Conservation (phyloP, 2,329 filamentous ascomycete genomes). For the Beauveria varroae region DNA sequence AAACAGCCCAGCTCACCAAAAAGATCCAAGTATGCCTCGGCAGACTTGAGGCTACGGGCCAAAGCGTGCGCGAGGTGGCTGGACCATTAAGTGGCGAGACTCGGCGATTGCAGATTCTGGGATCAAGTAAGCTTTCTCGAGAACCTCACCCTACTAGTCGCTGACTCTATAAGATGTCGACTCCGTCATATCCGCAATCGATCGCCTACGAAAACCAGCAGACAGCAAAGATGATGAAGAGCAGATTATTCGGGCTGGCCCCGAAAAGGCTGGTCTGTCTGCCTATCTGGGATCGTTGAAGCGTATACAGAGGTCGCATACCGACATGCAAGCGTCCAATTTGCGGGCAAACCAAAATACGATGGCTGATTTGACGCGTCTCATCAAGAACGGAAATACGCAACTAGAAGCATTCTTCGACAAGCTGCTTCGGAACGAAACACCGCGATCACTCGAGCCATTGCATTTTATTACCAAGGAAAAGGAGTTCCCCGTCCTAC, state of each 20-base stretch:
- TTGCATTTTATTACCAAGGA: constrained; percentile 90
- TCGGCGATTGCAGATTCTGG: constrained; percentile 77
- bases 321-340: constrained; percentile 83
- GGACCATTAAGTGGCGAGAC: constrained; percentile 91
- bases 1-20: constrained; percentile 87
- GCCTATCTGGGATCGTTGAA: constrained; percentile 87
- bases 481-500: constrained; percentile 72
- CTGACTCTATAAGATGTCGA: constrained; percentile 62
- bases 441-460: constrained; percentile 75
- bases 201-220: constrained; percentile 79
- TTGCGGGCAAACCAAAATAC: constrained; percentile 86
- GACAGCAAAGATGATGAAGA: constrained; percentile 91
- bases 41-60: constrained; percentile 78
- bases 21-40: constrained; percentile 87
- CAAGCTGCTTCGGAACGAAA: constrained; percentile 65
- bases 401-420: constrained; percentile 83
- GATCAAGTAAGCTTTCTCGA: constrained; percentile 53
- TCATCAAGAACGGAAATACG: constrained; percentile 71
- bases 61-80: constrained; percentile 85
- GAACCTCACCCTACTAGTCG: background rate
- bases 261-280: constrained; percentile 70
- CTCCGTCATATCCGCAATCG: constrained; percentile 75
- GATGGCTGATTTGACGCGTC: constrained; percentile 66
- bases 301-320: constrained; percentile 75
- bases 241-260: constrained; percentile 80